Conservation (phyloP, 2,329 filamentous ascomycete genomes). For the Pseudogymnoascus sp. region DNA sequence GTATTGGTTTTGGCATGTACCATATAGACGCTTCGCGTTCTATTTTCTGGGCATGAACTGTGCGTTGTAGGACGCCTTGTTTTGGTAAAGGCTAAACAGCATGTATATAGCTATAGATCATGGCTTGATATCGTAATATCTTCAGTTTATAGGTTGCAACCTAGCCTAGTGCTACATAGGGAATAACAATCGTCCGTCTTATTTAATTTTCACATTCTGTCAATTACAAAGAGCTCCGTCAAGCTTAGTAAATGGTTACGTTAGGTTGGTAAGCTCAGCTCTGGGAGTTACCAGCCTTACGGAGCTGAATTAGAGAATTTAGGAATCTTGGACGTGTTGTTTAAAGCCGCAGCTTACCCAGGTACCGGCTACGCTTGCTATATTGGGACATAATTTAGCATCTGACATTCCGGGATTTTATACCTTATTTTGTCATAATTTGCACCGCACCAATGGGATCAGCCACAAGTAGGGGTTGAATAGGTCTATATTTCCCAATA, state of each 20-base stretch:
- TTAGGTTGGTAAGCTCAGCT: neutral
- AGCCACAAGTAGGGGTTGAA: neutral
- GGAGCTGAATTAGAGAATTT: neutral
- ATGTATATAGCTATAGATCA: neutral
- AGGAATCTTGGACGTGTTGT: neutral
- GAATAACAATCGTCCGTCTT: neutral
- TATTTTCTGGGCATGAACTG: neutral
- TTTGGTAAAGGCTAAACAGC: neutral
- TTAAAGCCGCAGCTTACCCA: neutral
- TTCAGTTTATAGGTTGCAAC: neutral
- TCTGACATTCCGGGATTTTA: neutral
- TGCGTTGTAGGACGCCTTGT: neutral
- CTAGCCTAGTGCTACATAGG: neutral
- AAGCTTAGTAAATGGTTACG: neutral
- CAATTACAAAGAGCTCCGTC: neutral
- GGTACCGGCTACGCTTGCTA: neutral
- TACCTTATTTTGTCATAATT: neutral
- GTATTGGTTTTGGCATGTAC: neutral
- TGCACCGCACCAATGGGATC: neutral
- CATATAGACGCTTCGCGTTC: neutral
- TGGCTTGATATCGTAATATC: neutral
- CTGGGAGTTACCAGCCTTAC: neutral
- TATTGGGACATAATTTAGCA: neutral
- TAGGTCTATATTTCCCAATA: neutral
- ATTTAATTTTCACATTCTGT: neutral